phyloP scores from a whole-genome alignment of 2,329 filamentous ascomycete species.

The Teratosphaeriaceae sp. region DNA sequence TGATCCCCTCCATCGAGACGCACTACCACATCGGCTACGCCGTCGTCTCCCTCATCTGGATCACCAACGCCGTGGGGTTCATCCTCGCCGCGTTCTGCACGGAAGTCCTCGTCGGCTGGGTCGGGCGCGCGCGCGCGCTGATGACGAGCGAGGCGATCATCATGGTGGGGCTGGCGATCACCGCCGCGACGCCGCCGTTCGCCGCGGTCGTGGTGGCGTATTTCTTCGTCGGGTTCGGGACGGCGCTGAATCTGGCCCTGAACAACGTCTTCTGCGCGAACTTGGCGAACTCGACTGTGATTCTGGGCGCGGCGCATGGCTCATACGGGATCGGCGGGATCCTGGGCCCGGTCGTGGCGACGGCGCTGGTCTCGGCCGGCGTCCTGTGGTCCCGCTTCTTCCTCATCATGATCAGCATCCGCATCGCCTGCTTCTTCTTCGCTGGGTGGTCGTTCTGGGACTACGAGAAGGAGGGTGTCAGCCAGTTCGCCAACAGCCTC shows the following conservation, averaged over 20 bases:
- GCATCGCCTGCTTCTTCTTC: constrained; percentile 50
- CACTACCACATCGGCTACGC: constrained; percentile 72
- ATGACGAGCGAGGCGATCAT: constrained; percentile 53
- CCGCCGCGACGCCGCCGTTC: constrained; percentile 65
- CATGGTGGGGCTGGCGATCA: constrained; percentile 55
- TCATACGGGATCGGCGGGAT: constrained; percentile 48
- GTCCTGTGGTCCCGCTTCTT: constrained; percentile 68
- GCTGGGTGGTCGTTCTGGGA: constrained; percentile 62
- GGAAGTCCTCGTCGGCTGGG: constrained; percentile 54
- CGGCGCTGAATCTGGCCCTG: constrained; percentile 46
- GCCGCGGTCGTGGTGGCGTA: constrained; percentile 52
- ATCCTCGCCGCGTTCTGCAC: constrained; percentile 64
- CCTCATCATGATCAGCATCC: constrained; percentile 55
- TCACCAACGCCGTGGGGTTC: constrained; percentile 64
- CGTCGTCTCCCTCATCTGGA: constrained; percentile 73
- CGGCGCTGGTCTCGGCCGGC: constrained; percentile 58
- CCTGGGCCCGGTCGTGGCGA: constrained; percentile 66
- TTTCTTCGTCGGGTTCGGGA: constrained; percentile 55
- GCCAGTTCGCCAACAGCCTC: constrained; percentile 37
- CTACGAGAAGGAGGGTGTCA: constrained; percentile 57
- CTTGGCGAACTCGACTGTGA: constrained; percentile 44
- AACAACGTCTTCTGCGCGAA: constrained; percentile 53
- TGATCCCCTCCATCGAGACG: constrained; percentile 74
- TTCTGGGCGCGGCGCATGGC: constrained; percentile 59
- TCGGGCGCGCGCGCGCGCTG: constrained; percentile 61